Base-by-base conservation (phyloP, 2,329 filamentous ascomycete genomes). In the Arthrobotrys sinensis region DNA sequence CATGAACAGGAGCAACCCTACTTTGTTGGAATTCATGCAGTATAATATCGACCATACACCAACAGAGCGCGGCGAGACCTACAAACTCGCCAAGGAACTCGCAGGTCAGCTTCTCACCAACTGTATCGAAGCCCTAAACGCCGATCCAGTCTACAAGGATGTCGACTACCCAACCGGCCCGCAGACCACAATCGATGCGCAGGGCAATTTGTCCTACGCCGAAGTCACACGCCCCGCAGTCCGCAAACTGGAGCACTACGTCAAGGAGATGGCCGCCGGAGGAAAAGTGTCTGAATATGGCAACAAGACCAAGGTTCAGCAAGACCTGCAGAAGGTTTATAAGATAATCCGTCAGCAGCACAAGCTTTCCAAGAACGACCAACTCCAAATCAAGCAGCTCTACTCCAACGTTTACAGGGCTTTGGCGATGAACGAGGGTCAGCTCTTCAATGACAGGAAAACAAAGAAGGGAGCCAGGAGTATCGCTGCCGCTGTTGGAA, bases 1-100 rank as follows among this genome's bases (percentile, higher is more conserved):
- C 86, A 99, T 99, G 96, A 99, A 97, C 87, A 92, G 96, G 80
- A 97, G 96, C 38, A 99, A 98, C 84, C 96, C 96, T 1, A 92
- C 93, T 40, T 90, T 99, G 0, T 89, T 99, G 75, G 95, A 99
- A 82, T 99, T 97, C 86, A 99, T 99, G 96, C 96, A 99, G 84
- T 98, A 99, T 83, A 96, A 99, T 86, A 99, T 99, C 83, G 96
- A 99, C 83, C 96, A 98, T 87, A 98, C 95, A 86, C 96, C 96
- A 0, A 94, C 94, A 0, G 94, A 99, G 83, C 92, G 95, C 63
- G 96, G 96, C 76, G 96, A 99, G 86, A 99, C 96, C 0, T 99
- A 99, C 86, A 90, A 96, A 86, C 90, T 99, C n/a, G 96, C 96
- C 50, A 97, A 99, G 87, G 91, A 96, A 85, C 91, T 99, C 24